Base-by-base conservation (phyloP, 345 rosid species). In the Sonneratia caseolaris region DNA sequence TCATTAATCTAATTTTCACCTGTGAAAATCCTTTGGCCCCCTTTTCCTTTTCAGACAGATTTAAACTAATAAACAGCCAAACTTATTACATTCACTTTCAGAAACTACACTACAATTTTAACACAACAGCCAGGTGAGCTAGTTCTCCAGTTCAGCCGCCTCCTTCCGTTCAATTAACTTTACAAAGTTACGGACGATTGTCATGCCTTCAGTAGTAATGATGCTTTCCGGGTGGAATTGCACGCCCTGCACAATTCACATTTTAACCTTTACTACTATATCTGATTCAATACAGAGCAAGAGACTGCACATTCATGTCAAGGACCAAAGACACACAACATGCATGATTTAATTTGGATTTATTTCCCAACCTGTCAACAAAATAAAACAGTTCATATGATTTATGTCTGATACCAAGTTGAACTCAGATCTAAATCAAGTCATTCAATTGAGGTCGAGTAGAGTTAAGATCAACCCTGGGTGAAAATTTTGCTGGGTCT, bases 161-260 rank as follows among this genome's bases (percentile, higher is more conserved):
- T 89, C 88, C 21, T 80, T 86, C 69, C 64, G 75, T 82, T 83
- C 87, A 47, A 87, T 81, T 70, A 87, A 61, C 79, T 78, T 84
- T 80, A 96, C 74, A 86, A 96, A 96, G 73, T 96, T 92, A 48
- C 80, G 69, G n/a, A 92, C 88, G 32, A 88, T 89, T 3, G 48
- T 85, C 88, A 78, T 92, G 75, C 98, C 97, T 79, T 91, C 91
- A 0, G 75, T 64, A 61, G 95, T 90, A 78, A 96, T 89, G 71
- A 96, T 96, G 87, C 99, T 92, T 70, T 92, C 98, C 0, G 97
- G 99, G 85, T 92, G 98, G 81, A 96, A 92, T 68, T 91, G 98
- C 36, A 92, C 99, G 18, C 99, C 98, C 98, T 96, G 87, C 77
- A 76, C 51, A 49, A 56, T 71, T n/a, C 56, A 27, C 73, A 40